phyloP scores from a whole-genome alignment of 2,329 filamentous ascomycete species.

The Pseudogymnoascus sp. region DNA sequence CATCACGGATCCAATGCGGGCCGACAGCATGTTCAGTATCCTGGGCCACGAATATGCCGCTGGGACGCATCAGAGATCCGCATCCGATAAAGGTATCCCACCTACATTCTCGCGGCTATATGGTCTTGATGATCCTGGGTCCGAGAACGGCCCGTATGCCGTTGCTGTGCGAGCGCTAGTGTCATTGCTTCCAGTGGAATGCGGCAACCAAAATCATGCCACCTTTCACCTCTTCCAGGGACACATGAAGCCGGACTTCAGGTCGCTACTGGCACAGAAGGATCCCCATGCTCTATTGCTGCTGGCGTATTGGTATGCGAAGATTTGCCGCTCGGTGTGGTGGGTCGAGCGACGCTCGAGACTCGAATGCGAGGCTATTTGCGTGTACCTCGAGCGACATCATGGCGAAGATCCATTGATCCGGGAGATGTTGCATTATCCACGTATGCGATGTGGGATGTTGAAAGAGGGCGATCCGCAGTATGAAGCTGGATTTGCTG shows the following conservation, averaged over 20 bases:
- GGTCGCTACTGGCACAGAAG: slow-evolving; percentile 39
- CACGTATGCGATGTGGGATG: slow-evolving; percentile 11
- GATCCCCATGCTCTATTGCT: slow-evolving; percentile 47
- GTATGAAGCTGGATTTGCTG: neutral
- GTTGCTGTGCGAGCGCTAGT: slow-evolving; percentile 10
- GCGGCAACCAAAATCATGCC: slow-evolving; percentile 35
- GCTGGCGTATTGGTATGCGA: slow-evolving; percentile 50
- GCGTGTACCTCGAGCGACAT: slow-evolving; percentile 34
- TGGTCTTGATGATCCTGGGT: slow-evolving; percentile 6
- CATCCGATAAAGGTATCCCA: slow-evolving; percentile 13
- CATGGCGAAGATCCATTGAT: slow-evolving; percentile 18
- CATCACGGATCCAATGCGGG: slow-evolving; percentile 40
- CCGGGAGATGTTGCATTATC: slow-evolving; percentile 16
- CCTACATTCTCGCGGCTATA: slow-evolving; percentile 14
- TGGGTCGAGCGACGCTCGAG: slow-evolving; percentile 40
- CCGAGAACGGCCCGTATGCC: slow-evolving; percentile 18
- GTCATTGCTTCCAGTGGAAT: slow-evolving; percentile 13
- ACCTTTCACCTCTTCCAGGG: slow-evolving; percentile 42
- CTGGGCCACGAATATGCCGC: neutral
- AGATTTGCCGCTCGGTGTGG: slow-evolving; percentile 39
- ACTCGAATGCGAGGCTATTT: slow-evolving; percentile 44
- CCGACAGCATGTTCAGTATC: slow-evolving; percentile 40
- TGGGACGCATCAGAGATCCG: neutral
- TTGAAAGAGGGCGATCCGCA: neutral
- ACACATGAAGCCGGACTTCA: slow-evolving; percentile 38